Evolutionary conservation across 768 basidiomycete species (phyloP).

Genomic region (Arthromyces matolae): DNA sequence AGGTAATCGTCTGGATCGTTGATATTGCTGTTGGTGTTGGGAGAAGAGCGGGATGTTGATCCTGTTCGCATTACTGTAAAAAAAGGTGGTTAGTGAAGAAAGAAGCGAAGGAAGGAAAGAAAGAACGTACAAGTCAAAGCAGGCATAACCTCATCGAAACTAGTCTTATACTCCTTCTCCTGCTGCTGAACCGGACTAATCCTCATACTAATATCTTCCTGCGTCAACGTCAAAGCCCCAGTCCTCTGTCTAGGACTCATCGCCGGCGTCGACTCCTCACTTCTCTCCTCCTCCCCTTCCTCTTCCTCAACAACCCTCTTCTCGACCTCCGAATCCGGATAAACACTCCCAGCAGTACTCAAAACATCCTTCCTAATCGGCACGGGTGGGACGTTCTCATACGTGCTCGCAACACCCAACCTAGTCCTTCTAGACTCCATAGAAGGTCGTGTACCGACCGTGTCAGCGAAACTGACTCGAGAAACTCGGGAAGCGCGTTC

Average conservation of each 20-base stretch:
- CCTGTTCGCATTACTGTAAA: constrained; percentile 68
- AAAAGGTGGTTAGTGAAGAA: constrained; percentile 11
- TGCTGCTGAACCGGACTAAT: constrained; percentile 28
- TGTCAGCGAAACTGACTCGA: constrained; percentile 67
- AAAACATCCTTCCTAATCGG: constrained; percentile 10
- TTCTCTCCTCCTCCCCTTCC: too few relatives aligned
- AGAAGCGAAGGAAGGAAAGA: not conserved
- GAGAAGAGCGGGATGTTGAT: too few relatives aligned
- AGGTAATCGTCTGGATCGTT: constrained; percentile 26
- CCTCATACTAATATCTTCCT: constrained; percentile 59
- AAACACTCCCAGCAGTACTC: constrained; percentile 5
- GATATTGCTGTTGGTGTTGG: too few relatives aligned
- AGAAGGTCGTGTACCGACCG: constrained; percentile 37
- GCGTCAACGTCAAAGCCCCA: constrained; percentile 44
- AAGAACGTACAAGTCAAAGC: constrained; percentile 58
- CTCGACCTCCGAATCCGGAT: constrained; percentile 16
- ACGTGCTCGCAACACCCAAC: constrained; percentile 35
- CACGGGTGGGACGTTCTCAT: constrained; percentile 38
- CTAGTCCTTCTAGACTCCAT: constrained; percentile 34
- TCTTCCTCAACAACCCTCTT: constrained; percentile 9
- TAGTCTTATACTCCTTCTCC: constrained; percentile 27
- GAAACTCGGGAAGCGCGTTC: constrained; percentile 48
- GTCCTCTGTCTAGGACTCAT: constrained; percentile 37
- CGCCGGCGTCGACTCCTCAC: too few relatives aligned
- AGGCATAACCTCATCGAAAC: constrained; percentile 65